Evolutionary conservation across 106 monocot species (phyloP), one percentile per base, ranked within the genome.

Genomic region (Narthecium ossifragum): DNA sequence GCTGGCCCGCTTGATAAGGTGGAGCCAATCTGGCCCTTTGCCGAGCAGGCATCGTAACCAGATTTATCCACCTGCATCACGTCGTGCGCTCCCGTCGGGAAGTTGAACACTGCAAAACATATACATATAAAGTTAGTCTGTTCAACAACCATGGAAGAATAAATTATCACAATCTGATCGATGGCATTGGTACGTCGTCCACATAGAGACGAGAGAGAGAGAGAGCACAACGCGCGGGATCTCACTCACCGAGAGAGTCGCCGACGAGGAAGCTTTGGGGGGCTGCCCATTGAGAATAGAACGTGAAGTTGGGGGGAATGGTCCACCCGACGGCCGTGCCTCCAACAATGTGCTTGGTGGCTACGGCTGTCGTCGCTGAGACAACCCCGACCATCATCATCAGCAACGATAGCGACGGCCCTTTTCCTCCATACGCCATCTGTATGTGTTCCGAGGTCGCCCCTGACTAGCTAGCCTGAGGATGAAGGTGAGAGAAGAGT

Each of bases 221-320:
- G 13, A 59, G 22, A 40, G 9, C 8, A 5, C 3, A 26, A 38
- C 23, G 36, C 0, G 17, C 6, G 22, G 3, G 12, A 9, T 5
- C 24, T n/a, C 14, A 53, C 31, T 62, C 41, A 78, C 78, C 52
- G 5, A 78, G 67, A 5, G 37, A 66, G 34, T 78, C 78, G 3
- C 78, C 78, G 24, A 46, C 41, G 12, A 5, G 18, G 13, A 72
- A 67, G 14, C 37, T 46, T 26, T 78, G 61, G 4, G 38, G 12
- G 33, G 56, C 0, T 0, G 67, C 13, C 78, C 78, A 78, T 6
- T 52, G 25, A 37, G 51, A 8, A 48, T 73, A 73, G 30, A 59
- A 32, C 17, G 18, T 45, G 34, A 57, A 30, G 56, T 51, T 34
- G 3, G 46, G 20, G 13, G 57, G 53, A 6, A 64, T 43, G 15